Evolutionary conservation across 2,329 filamentous ascomycete genomes (phyloP), one percentile per base, ranked within the genome.

Genomic region (Aspergillus fischeri): DNA sequence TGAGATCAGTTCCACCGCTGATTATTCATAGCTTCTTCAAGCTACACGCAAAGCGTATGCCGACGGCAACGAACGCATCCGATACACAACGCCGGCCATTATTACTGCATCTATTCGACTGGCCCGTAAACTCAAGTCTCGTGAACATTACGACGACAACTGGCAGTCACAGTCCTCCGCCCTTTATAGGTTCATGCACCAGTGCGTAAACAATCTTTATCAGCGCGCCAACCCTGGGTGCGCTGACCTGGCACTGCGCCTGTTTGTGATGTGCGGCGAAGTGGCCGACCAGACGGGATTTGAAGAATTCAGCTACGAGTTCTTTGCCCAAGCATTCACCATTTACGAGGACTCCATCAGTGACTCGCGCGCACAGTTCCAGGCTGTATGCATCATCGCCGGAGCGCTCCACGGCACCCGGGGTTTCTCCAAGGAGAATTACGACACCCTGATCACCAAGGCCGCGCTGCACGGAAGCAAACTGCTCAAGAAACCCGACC

Each of bases 381-480:
- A 99, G 77, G 93, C 94, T 1, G 94, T 99, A 0, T 97, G 92
- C 66, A 88, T 97, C 42, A 92, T 99, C 68, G 91, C 93, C 2
- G 91, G 89, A 56, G 91, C 90, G 4, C 80, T 99, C 56, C 92
- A 97, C 70, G 88, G 91, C 62, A 93, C 91, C 11, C 83, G 93
- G 57, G 88, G 93, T 68, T 99, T 99, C 73, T 88, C 90, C 60
- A 92, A 93, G 73, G 94, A 99, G 76, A 99, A 97, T 71, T 99
- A 97, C 75, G 95, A 99, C 73, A 99, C 94, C 0, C 81, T 99
- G 35, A 99, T 99, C 70, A 99, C 94, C 9, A 99, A 99, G 77
- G 95, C 92, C 64, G 93, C 95, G 2, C 83, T 97, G 65, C 95
- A 99, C 71, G 93, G 94, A 20, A 97, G 92, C 78, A 99, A 97